Percentiles rank a stretch among this genome's conserved stretches.
Evolutionary conservation across 805 yeast genomes (phyloP).

Genomic region (Scheffersomyces coipomensis): DNA sequence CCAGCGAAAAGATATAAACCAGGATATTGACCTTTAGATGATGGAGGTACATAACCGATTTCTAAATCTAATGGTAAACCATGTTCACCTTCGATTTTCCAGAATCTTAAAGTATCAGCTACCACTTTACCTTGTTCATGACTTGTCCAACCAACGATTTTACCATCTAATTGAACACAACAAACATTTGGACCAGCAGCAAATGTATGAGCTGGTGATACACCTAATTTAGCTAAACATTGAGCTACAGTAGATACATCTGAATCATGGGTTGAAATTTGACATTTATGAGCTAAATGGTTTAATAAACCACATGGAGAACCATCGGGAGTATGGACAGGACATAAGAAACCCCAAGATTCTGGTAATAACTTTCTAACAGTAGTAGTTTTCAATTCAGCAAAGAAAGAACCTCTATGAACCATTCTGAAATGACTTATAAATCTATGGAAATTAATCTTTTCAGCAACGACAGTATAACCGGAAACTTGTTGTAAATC

Average conservation of each 20-base stretch:
- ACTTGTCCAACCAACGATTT: slow-evolving; percentile 89
- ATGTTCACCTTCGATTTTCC: slow-evolving; percentile 83
- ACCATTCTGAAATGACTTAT: slow-evolving; percentile 99
- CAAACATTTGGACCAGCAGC: slow-evolving; percentile 87
- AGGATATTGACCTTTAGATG: slow-evolving; percentile 94
- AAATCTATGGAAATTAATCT: slow-evolving; percentile 94
- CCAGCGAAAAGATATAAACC: slow-evolving; percentile 92
- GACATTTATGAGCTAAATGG: slow-evolving; percentile 95
- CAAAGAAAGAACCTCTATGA: slow-evolving; percentile 98
- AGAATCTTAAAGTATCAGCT: slow-evolving; percentile 85
- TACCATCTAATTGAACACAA: slow-evolving; percentile 93
- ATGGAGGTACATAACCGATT: slow-evolving; percentile 95
- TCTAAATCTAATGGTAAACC: slow-evolving; percentile 86
- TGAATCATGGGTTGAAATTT: slow-evolving; percentile 70
- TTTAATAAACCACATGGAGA: slow-evolving; percentile 98
- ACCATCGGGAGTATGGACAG: slow-evolving; percentile 99
- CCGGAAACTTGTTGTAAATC: slow-evolving; percentile 98
- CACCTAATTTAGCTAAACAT: slow-evolving; percentile 71
- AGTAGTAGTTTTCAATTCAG: slow-evolving; percentile 95
- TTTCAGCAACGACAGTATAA: slow-evolving; percentile 97
- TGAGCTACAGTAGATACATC: slow-evolving; percentile 74
- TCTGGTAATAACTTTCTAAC: slow-evolving; percentile 96
- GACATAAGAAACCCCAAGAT: slow-evolving; percentile 98
- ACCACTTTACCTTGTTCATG: slow-evolving; percentile 83
- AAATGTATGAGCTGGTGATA: slow-evolving; percentile 71